Evolutionary conservation across 495 filamentous ascomycete species (phyloP).

Genomic region (Neurospora tetrasperma): DNA sequence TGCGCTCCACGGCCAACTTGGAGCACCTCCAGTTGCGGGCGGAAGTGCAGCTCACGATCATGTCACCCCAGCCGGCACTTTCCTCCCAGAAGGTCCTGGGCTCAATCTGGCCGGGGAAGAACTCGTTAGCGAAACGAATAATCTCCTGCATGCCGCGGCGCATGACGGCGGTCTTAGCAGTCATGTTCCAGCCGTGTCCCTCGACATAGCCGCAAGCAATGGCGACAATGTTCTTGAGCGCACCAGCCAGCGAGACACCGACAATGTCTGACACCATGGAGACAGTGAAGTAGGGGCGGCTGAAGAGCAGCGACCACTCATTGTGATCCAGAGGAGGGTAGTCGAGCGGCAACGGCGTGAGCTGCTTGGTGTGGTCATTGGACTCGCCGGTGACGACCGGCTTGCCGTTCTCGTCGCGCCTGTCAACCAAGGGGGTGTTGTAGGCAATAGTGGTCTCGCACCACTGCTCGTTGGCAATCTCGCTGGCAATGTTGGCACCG

Average conservation of each 20-base stretch:
- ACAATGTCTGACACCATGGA: slow-evolving; percentile 86
- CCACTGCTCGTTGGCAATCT: slow-evolving; percentile 91
- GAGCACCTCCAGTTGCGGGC: slow-evolving; percentile 93
- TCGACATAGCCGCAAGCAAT: slow-evolving; percentile 92
- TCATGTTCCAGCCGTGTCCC: slow-evolving; percentile 94
- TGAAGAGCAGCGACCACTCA: slow-evolving; percentile 74
- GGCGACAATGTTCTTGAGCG: slow-evolving; percentile 95
- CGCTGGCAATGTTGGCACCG: slow-evolving; percentile 92
- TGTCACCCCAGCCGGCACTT: slow-evolving; percentile 88
- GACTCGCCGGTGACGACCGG: slow-evolving; percentile 54
- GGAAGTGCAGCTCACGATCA: slow-evolving; percentile 86
- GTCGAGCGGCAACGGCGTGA: slow-evolving; percentile 63
- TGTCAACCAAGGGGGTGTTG: slow-evolving; percentile 74
- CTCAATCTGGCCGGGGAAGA: slow-evolving; percentile 72
- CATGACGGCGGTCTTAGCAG: slow-evolving; percentile 95
- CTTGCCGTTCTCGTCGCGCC: slow-evolving; percentile 34
- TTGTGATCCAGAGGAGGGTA: slow-evolving; percentile 76
- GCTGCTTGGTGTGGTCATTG: slow-evolving; percentile 36
- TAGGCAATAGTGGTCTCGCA: slow-evolving; percentile 96
- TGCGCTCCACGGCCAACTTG: slow-evolving; percentile 72
- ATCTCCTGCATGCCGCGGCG: slow-evolving; percentile 89
- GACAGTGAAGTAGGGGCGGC: slow-evolving; percentile 96
- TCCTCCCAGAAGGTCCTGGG: slow-evolving; percentile 89
- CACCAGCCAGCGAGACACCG: slow-evolving; percentile 89
- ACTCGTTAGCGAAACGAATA: slow-evolving; percentile 86